A percentile compares a stretch with the other conserved stretches of the same genome.
phyloP scores from a whole-genome alignment of 176 grass and related monocot genomes.

The Rhynchospora pubera region DNA sequence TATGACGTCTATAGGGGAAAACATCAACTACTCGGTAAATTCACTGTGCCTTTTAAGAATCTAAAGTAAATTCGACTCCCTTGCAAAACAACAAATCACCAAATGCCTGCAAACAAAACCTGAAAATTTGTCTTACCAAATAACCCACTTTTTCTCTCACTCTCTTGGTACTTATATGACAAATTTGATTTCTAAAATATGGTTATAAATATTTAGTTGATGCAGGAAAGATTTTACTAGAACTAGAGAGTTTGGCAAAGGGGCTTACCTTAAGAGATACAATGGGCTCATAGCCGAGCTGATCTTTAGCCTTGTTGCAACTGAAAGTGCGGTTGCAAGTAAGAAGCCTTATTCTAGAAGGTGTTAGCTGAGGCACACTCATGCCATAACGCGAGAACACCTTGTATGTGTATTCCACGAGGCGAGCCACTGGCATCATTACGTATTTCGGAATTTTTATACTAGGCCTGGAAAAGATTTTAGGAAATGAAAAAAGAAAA shows the following conservation, averaged over 20 bases:
- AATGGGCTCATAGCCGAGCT: constrained; percentile 90
- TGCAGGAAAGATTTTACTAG: neutral
- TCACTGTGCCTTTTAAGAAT: neutral
- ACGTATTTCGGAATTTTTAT: constrained; percentile 83
- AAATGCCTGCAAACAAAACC: neutral
- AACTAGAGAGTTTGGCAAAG: neutral
- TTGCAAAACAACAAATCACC: neutral
- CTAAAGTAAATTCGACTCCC: neutral
- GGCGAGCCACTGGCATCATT: constrained; percentile 87
- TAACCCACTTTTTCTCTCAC: neutral
- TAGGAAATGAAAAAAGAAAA: constrained; percentile 17
- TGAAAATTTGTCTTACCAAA: neutral
- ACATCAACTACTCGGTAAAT: neutral
- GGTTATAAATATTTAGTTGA: neutral
- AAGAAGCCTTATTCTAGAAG: constrained; percentile 89
- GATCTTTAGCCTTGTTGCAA: constrained; percentile 77
- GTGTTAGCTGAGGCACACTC: constrained; percentile 89
- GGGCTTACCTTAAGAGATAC: constrained; percentile 67
- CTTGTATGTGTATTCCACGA: constrained; percentile 89
- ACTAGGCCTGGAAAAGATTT: constrained; percentile 58
- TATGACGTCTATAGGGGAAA: neutral
- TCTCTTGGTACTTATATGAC: neutral
- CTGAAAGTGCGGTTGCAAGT: constrained; percentile 93
- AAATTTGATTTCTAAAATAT: neutral
- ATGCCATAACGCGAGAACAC: constrained; percentile 74